Evolutionary conservation across 805 yeast genomes (phyloP).

Genomic region (Ascoidea asiatica): DNA sequence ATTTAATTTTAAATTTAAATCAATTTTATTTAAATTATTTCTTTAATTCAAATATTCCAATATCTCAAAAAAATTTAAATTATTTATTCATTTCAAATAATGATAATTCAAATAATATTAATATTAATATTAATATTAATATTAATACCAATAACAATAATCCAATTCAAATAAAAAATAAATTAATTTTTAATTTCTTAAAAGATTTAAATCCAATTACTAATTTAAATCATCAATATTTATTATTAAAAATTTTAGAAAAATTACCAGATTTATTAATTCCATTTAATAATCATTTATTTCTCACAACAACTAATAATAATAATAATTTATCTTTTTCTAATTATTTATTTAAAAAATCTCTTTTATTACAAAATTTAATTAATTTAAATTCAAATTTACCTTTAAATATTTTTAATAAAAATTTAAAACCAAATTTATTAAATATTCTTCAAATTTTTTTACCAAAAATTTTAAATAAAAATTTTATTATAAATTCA

Average conservation of each 20-base stretch:
- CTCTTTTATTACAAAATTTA: background rate
- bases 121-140: no score
- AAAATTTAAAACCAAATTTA: no score
- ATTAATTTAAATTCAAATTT: no score
- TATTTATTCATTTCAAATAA: no score
- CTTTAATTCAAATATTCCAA: no score
- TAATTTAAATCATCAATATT: background rate
- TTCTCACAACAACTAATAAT: background rate
- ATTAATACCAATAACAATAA: background rate
- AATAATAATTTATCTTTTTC: background rate
- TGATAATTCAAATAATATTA: no score
- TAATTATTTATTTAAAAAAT: no score
- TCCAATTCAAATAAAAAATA: background rate
- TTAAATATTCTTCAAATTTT: no score
- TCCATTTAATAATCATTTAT: background rate
- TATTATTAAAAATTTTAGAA: no score
- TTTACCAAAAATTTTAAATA: background rate
- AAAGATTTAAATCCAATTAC: background rate
- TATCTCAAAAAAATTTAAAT: no score
- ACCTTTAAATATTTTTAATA: background rate
- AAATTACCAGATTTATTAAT: background rate
- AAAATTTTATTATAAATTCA: background rate
- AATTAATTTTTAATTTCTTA: background rate
- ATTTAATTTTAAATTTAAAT: no score
- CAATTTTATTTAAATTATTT: no score